These are phyloP conservation scores for Saturnispora galanensis DNA, from an alignment of 805 yeast genomes.

Conservation along the genomic window DNA sequence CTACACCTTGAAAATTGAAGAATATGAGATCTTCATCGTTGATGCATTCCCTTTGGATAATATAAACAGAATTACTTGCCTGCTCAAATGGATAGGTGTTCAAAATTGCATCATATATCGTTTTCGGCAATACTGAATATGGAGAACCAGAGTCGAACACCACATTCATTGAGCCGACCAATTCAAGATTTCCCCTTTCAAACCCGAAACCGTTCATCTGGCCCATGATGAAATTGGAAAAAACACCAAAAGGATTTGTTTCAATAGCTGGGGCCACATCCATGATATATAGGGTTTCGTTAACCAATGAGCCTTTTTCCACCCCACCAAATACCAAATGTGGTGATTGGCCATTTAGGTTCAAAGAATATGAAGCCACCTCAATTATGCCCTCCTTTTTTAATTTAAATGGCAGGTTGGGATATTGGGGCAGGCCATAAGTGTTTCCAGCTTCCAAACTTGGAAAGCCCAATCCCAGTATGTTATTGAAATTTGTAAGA, in stretches of 20 bases:
- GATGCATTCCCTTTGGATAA: neutral
- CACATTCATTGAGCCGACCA: neutral
- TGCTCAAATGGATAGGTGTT: neutral
- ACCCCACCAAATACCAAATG: conserved; percentile 6
- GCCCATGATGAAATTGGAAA: neutral
- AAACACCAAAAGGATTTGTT: too few relatives aligned
- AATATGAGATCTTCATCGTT: neutral
- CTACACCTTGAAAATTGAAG: conserved; percentile 6
- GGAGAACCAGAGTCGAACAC: conserved; percentile 7
- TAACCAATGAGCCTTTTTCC: neutral
- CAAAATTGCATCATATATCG: neutral
- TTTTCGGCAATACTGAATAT: neutral
- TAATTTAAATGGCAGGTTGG: conserved; percentile 1
- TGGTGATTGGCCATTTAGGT: neutral
- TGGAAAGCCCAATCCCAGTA: conserved; percentile 4
- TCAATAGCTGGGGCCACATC: too few relatives aligned
- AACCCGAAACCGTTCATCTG: neutral
- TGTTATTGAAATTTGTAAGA: neutral
- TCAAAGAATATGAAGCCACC: neutral
- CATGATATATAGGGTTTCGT: neutral
- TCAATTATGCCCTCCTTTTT: conserved; percentile 1
- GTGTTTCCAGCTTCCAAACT: conserved; percentile 2
- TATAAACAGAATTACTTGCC: neutral
- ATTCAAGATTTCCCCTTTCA: neutral
- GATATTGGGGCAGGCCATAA: neutral